Evolutionary conservation across 2,329 filamentous ascomycete genomes (phyloP), one percentile per base, ranked within the genome.

Genomic region (Penicillium polonicum): DNA sequence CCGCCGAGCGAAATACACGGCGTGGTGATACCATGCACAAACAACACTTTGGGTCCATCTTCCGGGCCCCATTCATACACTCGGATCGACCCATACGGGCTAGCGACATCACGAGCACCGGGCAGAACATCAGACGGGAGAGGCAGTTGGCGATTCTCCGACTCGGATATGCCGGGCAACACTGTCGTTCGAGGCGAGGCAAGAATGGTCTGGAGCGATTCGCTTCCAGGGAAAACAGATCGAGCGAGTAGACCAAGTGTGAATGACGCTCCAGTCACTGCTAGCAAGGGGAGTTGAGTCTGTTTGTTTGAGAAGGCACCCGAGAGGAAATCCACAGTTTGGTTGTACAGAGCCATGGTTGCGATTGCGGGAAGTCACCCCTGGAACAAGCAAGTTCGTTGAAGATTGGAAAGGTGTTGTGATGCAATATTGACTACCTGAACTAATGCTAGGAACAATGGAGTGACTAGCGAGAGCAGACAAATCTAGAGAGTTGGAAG

Each of bases 1-100:
- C 83, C 81, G 2, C 85, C 86, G 19, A 93, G 76, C 0, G 89
- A 82, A 48, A 92, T 78, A 60, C 86, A 87, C 0, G 91, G 91
- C 6, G 90, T 94, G 49, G 86, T 89, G 67, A 94, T 92, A 5
- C 91, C 91, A 72, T 93, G 91, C 17, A 95, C 76, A 27, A 95
- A 77, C 15, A 95, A 76, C 1, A 93, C 85, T 68, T 87, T 91
- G 29, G 85, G 82, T 1, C 90, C 90, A 36, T 82, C 76, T 58
- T 85, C 81, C 0, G 89, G 88, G 0, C 91, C 91, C 83, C 88
- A 94, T 78, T 95, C 91, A 70, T 91, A 93, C 3, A 90, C 86
- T 45, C 87, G 79, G 60, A 90, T 83, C 5, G 78, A 84, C 17
- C 91, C 90, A 69, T 90, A 92, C 2, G 77, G 76, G 8, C 69